Evolutionary conservation across 345 rosid genomes (phyloP).

Genomic region (rapeseed (Brassica napus)): Da-Ae NC_063447.1:54291001-54291500

Average conservation of each 20-base stretch:
- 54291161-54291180: constrained; percentile 34
- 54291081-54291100: constrained; percentile 40
- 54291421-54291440: constrained; percentile 39
- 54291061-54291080: constrained; percentile 67
- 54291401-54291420: constrained; percentile 38
- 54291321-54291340: constrained; percentile 19
- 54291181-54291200: constrained; percentile 43
- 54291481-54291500: background rate
- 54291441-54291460: constrained; percentile 47
- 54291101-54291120: constrained; percentile 45
- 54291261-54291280: background rate
- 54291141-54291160: constrained; percentile 34
- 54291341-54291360: constrained; percentile 8
- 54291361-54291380: constrained; percentile 43
- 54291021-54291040: constrained; percentile 66
- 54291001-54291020: constrained; percentile 68
- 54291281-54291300: background rate
- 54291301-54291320: background rate
- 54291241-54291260: constrained; percentile 8
- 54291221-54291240: constrained; percentile 4
- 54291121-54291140: constrained; percentile 39
- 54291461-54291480: constrained; percentile 24
- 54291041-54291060: constrained; percentile 82
- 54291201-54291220: constrained; percentile 1
- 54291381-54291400: constrained; percentile 36